These are phyloP conservation scores for Picochlorum sp. DNA, from an alignment of 139 green algal genomes.

Conservation along the genomic window DNA sequence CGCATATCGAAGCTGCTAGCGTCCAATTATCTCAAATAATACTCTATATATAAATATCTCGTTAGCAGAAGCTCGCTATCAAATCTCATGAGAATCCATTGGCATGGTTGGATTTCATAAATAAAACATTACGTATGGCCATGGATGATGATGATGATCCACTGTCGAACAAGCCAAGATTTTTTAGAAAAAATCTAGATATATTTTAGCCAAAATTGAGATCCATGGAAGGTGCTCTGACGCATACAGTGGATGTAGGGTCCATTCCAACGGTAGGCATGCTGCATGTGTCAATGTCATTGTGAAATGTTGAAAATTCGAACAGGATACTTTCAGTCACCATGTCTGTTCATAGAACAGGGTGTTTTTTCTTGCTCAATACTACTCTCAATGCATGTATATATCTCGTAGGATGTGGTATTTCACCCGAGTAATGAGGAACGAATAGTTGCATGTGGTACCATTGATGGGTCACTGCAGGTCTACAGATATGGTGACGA, in stretches of 20 bases:
- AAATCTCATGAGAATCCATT: too few relatives aligned
- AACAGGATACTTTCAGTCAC: too few relatives aligned
- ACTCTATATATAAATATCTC: too few relatives aligned
- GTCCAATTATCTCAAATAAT: too few relatives aligned
- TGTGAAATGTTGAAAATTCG: too few relatives aligned
- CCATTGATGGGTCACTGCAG: slow-evolving; percentile 43
- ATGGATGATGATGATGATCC: background rate
- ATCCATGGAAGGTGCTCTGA: slow-evolving; percentile 15
- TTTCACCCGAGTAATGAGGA: slow-evolving; percentile 32
- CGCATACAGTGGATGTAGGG: slow-evolving; percentile 23
- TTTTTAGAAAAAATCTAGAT: background rate
- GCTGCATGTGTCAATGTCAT: background rate
- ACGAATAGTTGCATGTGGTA: slow-evolving; percentile 35
- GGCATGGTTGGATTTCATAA: too few relatives aligned
- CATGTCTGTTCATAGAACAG: background rate
- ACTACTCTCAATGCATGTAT: background rate
- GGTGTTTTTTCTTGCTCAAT: background rate
- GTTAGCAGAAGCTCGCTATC: too few relatives aligned
- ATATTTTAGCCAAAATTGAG: background rate
- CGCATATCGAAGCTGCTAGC: too few relatives aligned
- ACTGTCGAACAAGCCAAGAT: background rate
- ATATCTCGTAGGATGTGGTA: slow-evolving; percentile 25
- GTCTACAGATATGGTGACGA: slow-evolving; percentile 27
- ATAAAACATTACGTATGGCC: too few relatives aligned
- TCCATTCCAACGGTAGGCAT: slow-evolving; percentile 39